A percentile compares a stretch with the other conserved stretches of the same genome.
These are phyloP conservation scores for Spizellomyces punctatus DNA, from an alignment of 192 early-diverging fungal genomes.

Conservation along the genomic window DNA sequence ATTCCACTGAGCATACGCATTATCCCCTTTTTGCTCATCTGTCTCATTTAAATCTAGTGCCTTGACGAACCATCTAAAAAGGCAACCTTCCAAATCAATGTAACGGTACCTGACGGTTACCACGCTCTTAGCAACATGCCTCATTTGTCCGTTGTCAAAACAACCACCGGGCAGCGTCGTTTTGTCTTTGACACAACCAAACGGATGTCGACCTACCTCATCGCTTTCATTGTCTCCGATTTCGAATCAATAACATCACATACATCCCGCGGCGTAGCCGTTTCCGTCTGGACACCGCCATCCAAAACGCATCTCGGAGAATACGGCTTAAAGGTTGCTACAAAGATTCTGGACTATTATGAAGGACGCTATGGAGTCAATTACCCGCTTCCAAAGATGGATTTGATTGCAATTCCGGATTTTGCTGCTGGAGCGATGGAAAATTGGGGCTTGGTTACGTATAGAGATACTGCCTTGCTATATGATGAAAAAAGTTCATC, in stretches of 20 bases:
- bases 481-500: conserved; percentile 74
- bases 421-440: conserved; percentile 78
- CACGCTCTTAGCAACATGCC: conserved; percentile 90
- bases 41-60: background rate
- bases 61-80: conserved; percentile 87
- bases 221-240: conserved; percentile 84
- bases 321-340: conserved; percentile 67
- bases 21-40: background rate
- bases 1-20: background rate
- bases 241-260: conserved; percentile 82
- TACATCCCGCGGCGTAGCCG: conserved; percentile 60
- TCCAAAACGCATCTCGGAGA: conserved; percentile 71
- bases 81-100: conserved; percentile 85
- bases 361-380: conserved; percentile 72
- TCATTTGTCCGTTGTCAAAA: conserved; percentile 49
- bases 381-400: conserved; percentile 83
- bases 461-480: conserved; percentile 74
- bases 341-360: conserved; percentile 73
- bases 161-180: conserved; percentile 33
- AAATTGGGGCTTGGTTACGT: conserved; percentile 92
- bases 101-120: conserved; percentile 67
- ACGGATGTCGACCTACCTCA: conserved; percentile 83
- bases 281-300: conserved; percentile 77
- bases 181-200: conserved; percentile 80
- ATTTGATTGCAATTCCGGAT: conserved; percentile 84